A percentile compares a stretch with the other conserved stretches of the same genome.
These are phyloP conservation scores for Myrica gale DNA, from an alignment of 306 rosid genomes.

Conservation along the genomic window DNA sequence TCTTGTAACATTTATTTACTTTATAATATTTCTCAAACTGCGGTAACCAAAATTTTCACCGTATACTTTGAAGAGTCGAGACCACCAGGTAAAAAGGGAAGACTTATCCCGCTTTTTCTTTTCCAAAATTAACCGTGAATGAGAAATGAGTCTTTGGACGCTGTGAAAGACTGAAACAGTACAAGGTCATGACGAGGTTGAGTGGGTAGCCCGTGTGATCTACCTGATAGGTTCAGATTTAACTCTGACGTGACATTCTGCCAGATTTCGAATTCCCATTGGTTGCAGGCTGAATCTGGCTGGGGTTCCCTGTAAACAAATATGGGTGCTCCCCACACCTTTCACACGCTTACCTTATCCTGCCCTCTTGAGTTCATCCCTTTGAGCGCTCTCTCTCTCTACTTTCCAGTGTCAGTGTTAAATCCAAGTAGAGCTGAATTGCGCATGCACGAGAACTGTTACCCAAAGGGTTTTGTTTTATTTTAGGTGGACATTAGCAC, in stretches of 20 bases:
- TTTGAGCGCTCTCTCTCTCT: background rate
- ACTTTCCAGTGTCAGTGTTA: background rate
- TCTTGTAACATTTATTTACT: no score
- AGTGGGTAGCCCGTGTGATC: conserved; percentile 1
- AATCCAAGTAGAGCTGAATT: no score
- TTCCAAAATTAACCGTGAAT: background rate
- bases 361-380: background rate
- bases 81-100: no score
- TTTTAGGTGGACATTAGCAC: no score
- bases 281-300: background rate
- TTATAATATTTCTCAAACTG: no score
- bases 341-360: background rate
- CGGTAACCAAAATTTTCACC: no score
- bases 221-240: background rate
- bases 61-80: no score
- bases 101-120: no score
- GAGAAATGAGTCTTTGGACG: background rate
- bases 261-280: conserved; percentile 9
- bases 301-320: background rate
- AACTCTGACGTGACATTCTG: conserved; percentile 21
- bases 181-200: conserved; percentile 8
- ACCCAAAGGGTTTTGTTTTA: no score
- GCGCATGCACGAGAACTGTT: no score
- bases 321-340: no score
- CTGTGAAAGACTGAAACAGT: conserved; percentile 2